These are phyloP conservation scores for Penicillium sp. DNA, from an alignment of 2,329 filamentous ascomycete genomes.

Conservation along the genomic window DNA sequence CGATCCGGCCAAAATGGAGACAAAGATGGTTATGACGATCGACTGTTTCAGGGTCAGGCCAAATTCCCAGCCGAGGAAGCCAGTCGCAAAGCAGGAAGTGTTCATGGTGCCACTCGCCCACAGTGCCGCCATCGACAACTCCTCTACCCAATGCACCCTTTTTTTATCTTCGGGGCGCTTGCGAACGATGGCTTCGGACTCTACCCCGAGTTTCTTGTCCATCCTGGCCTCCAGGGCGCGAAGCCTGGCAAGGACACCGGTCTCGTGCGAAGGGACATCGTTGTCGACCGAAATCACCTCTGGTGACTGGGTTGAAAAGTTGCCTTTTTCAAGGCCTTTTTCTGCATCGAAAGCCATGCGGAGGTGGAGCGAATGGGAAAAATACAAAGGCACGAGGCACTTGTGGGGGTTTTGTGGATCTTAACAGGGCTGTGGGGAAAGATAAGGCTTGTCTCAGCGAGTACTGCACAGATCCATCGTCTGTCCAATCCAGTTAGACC, in stretches of 20 bases:
- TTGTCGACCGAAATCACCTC: slow-evolving; percentile 1
- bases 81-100: slow-evolving; percentile 52
- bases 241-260: slow-evolving; percentile 18
- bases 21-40: slow-evolving; percentile 48
- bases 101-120: slow-evolving; percentile 56
- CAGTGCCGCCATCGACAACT: slow-evolving; percentile 47
- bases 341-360: slow-evolving; percentile 12
- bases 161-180: slow-evolving; percentile 38
- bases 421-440: background rate
- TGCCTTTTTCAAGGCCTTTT: slow-evolving; percentile 8
- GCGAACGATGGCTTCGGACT: slow-evolving; percentile 49
- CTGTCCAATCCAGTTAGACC: background rate
- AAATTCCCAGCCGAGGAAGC: slow-evolving; percentile 52
- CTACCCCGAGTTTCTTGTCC: slow-evolving; percentile 50
- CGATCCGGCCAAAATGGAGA: slow-evolving; percentile 46
- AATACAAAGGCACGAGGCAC: background rate
- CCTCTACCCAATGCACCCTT: slow-evolving; percentile 41
- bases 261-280: slow-evolving; percentile 1
- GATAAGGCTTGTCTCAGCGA: slow-evolving; percentile 1
- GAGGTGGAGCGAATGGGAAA: background rate
- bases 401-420: background rate
- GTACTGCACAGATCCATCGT: background rate
- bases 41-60: slow-evolving; percentile 48
- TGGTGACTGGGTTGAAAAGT: slow-evolving; percentile 1
- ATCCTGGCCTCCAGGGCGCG: slow-evolving; percentile 45